These are phyloP conservation scores for Bipolaris zeicola DNA, from an alignment of 2,329 filamentous ascomycete genomes.

Conservation along the genomic window DNA sequence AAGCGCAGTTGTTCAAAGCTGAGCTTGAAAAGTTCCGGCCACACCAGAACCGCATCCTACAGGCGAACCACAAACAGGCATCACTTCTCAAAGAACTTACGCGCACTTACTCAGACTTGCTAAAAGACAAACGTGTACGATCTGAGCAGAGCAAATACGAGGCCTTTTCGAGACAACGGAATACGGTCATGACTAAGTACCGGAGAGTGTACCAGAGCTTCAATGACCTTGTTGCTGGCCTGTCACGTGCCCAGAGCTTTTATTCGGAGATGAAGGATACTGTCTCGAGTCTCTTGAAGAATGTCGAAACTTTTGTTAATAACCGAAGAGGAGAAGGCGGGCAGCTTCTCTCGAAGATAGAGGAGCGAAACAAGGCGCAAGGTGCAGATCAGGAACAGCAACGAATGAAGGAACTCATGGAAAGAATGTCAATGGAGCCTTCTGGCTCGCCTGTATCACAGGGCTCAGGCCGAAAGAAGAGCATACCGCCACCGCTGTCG, in stretches of 20 bases:
- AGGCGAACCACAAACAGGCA: constrained; percentile 94
- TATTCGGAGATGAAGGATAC: constrained; percentile 96
- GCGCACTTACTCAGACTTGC: constrained; percentile 78
- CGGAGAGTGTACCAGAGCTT: constrained; percentile 92
- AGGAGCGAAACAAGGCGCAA: constrained; percentile 73
- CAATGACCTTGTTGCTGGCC: constrained; percentile 82
- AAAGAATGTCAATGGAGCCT: constrained; percentile 84
- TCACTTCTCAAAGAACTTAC: constrained; percentile 95
- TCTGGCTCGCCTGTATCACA: constrained; percentile 43
- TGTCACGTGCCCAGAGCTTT: constrained; percentile 88
- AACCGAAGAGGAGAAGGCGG: constrained; percentile 91
- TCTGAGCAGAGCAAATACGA: constrained; percentile 97
- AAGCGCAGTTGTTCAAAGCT: constrained; percentile 88
- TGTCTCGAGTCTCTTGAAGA: constrained; percentile 88
- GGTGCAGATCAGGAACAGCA: constrained; percentile 85
- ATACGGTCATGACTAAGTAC: constrained; percentile 81
- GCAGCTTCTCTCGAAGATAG: constrained; percentile 85
- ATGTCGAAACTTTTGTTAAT: constrained; percentile 95
- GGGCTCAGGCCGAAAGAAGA: constrained; percentile 38
- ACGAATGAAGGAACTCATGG: constrained; percentile 86
- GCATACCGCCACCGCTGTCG: constrained; percentile 50
- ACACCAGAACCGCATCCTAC: constrained; percentile 86
- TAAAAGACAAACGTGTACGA: constrained; percentile 92
- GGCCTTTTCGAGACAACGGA: constrained; percentile 79
- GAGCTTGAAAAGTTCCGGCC: constrained; percentile 97